Percentiles rank a stretch among this genome's conserved stretches.
These are phyloP conservation scores for Neofusicoccum laricinum DNA, from an alignment of 2,329 filamentous ascomycete species.

Conservation along the genomic window DNA sequence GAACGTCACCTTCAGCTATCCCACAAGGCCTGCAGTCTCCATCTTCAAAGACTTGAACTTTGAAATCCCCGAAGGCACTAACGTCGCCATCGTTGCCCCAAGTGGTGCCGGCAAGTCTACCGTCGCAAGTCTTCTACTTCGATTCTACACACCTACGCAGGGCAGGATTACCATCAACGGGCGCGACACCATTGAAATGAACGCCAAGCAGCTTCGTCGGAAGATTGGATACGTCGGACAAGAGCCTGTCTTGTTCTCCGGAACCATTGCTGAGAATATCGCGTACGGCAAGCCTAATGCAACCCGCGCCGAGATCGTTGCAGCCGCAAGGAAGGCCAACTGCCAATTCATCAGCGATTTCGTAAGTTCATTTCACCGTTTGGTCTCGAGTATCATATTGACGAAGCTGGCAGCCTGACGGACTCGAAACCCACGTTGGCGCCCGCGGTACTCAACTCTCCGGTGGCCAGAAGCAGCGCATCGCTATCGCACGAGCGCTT, in stretches of 20 bases:
- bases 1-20: slow-evolving; percentile 85
- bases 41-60: slow-evolving; percentile 92
- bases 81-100: slow-evolving; percentile 94
- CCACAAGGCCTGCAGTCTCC: slow-evolving; percentile 82
- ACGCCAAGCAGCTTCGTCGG: slow-evolving; percentile 85
- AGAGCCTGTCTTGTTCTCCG: slow-evolving; percentile 89
- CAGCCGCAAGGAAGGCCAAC: slow-evolving; percentile 86
- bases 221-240: slow-evolving; percentile 95
- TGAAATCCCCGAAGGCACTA: slow-evolving; percentile 86
- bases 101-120: slow-evolving; percentile 96
- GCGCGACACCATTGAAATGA: slow-evolving; percentile 78
- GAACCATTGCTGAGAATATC: slow-evolving; percentile 84
- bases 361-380: slow-evolving; percentile 43
- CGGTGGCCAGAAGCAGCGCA: slow-evolving; percentile 95
- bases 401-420: slow-evolving; percentile 63
- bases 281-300: slow-evolving; percentile 83
- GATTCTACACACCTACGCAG: slow-evolving; percentile 81
- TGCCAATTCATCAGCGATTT: slow-evolving; percentile 97
- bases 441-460: slow-evolving; percentile 90
- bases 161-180: slow-evolving; percentile 83
- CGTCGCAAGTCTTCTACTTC: slow-evolving; percentile 82
- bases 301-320: slow-evolving; percentile 74
- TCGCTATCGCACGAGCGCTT: slow-evolving; percentile 91
- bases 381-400: slow-evolving; percentile 12
- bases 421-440: slow-evolving; percentile 89